Evolutionary conservation across 805 yeast species (phyloP).

Genomic region (Scheffersomyces coipomensis): DNA sequence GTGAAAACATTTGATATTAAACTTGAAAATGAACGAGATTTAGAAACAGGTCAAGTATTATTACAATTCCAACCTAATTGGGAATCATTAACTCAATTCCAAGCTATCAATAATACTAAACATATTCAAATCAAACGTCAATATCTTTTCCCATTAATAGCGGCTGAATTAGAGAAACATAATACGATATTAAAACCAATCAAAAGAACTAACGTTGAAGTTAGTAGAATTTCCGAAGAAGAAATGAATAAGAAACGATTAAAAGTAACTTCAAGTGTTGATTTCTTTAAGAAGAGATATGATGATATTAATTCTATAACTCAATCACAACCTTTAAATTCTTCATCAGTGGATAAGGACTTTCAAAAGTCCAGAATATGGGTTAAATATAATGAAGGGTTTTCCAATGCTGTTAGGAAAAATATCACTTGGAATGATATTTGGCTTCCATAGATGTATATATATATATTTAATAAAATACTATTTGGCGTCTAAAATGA

Average conservation of each 20-base stretch:
- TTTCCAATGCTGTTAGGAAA: constrained; percentile 85
- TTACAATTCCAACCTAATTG: constrained; percentile 34
- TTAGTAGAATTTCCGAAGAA: constrained; percentile 6
- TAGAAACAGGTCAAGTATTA: constrained; percentile 25
- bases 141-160: constrained; percentile 35
- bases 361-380: constrained; percentile 51
- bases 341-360: constrained; percentile 19
- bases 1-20: constrained; percentile 38
- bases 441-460: constrained; percentile 41
- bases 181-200: constrained; percentile 6
- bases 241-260: constrained; percentile 16
- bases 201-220: constrained; percentile 11
- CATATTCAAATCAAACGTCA: constrained; percentile 27
- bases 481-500: no score
- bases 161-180: constrained; percentile 29
- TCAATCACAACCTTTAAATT: constrained; percentile 1
- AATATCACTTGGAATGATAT: constrained; percentile 75
- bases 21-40: constrained; percentile 35
- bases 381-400: constrained; percentile 93
- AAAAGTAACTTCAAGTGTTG: constrained; percentile 30
- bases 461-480: neutral
- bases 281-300: constrained; percentile 38
- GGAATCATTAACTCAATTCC: constrained; percentile 28
- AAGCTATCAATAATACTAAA: constrained; percentile 14
- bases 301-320: constrained; percentile 19